These are phyloP conservation scores for Camelina hispida DNA, from an alignment of 345 rosid species.

Conservation along the genomic window DNA sequence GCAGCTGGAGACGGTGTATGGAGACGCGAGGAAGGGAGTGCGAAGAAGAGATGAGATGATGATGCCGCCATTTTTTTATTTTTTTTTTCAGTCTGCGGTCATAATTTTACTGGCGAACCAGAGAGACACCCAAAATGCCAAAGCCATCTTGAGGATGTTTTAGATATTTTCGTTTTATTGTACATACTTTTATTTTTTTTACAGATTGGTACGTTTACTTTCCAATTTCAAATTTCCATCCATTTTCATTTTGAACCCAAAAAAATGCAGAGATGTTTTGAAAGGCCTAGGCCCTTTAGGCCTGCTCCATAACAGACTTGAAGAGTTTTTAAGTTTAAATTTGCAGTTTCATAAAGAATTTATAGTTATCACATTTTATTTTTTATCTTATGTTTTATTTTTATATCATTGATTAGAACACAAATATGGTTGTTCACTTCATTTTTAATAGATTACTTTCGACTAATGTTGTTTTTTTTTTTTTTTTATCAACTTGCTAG, in stretches of 20 bases:
- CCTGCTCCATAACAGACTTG: background rate
- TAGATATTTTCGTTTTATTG: background rate
- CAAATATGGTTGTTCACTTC: background rate
- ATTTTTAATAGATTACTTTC: background rate
- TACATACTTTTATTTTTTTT: background rate
- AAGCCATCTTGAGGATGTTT: slow-evolving; percentile 8
- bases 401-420: too few relatives aligned
- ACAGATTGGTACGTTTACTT: background rate
- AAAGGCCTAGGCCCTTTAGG: slow-evolving; percentile 2
- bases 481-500: background rate
- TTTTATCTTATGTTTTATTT: too few relatives aligned
- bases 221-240: background rate
- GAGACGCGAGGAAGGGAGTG: slow-evolving; percentile 34
- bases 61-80: slow-evolving; percentile 17
- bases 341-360: too few relatives aligned
- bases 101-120: slow-evolving; percentile 33
- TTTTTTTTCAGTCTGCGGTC: slow-evolving; percentile 39
- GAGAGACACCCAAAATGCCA: background rate
- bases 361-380: too few relatives aligned
- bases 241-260: background rate
- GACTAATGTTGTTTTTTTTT: background rate
- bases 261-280: background rate
- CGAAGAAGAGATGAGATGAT: slow-evolving; percentile 47
- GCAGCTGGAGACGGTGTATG: slow-evolving; percentile 17
- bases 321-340: background rate